Conservation (phyloP, 768 basidiomycete species). For the Stropharia rugosoannulata region DNA sequence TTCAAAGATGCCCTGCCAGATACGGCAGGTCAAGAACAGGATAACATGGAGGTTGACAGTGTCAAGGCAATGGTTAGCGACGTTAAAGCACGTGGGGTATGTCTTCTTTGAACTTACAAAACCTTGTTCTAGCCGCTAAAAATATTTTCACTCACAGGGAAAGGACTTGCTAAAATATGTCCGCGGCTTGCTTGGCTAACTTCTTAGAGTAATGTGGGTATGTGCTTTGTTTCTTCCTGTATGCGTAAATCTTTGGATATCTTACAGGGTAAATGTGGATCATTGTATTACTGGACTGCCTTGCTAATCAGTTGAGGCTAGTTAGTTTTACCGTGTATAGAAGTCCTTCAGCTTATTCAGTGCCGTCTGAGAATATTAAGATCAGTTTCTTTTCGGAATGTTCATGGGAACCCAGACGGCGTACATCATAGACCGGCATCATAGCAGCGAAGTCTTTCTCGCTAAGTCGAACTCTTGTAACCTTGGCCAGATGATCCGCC, state of each 20-base stretch:
- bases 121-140: neutral
- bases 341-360: slow-evolving; percentile 36
- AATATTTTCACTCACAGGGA: slow-evolving; percentile 40
- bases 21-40: slow-evolving; percentile 12
- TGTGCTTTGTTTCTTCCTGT: no score
- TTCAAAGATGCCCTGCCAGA: slow-evolving; percentile 14
- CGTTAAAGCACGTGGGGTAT: slow-evolving; percentile 74
- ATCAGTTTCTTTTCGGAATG: neutral
- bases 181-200: slow-evolving; percentile 59
- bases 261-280: neutral
- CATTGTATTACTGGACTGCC: neutral
- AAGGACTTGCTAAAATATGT: slow-evolving; percentile 74
- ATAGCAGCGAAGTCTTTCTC: slow-evolving; percentile 61
- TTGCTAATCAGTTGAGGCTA: neutral
- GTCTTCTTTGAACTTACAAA: slow-evolving; percentile 23
- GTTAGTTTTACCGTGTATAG: slow-evolving; percentile 29
- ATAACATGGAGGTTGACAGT: slow-evolving; percentile 41
- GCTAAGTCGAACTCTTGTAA: slow-evolving; percentile 66
- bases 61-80: slow-evolving; percentile 77
- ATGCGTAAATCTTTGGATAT: neutral
- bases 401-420: slow-evolving; percentile 8
- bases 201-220: neutral
- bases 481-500: slow-evolving; percentile 64
- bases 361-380: slow-evolving; percentile 26
- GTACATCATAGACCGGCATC: slow-evolving; percentile 66